These are phyloP conservation scores for Coemansia erecta DNA, from an alignment of 192 early-diverging fungal genomes.

Conservation along the genomic window DNA sequence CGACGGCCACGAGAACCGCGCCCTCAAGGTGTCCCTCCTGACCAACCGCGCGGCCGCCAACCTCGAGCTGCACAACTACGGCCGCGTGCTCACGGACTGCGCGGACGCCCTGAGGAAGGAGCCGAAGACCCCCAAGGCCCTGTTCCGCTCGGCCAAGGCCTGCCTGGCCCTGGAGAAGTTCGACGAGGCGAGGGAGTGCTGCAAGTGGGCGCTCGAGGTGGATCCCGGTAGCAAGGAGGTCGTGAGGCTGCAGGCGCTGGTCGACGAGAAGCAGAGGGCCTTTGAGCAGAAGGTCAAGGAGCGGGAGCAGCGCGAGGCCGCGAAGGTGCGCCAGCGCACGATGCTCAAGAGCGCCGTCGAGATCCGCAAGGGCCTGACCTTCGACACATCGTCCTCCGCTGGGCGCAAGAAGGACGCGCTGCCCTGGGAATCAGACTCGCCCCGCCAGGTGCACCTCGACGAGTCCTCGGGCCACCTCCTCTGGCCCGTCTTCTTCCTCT, in stretches of 20 bases:
- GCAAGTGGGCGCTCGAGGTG: conserved; percentile 66
- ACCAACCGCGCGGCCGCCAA: conserved; percentile 92
- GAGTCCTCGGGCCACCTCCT: conserved; percentile 58
- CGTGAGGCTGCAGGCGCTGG: conserved; percentile 28
- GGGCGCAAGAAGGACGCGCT: conserved; percentile 5
- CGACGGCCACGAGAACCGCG: conserved; percentile 62
- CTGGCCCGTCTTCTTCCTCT: conserved; percentile 89
- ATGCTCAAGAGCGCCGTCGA: conserved; percentile 54
- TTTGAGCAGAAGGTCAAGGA: conserved; percentile 22
- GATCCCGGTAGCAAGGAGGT: conserved; percentile 63
- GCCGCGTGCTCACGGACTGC: conserved; percentile 87
- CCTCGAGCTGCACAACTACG: conserved; percentile 82
- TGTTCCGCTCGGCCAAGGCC: conserved; percentile 86
- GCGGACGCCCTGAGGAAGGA: conserved; percentile 72
- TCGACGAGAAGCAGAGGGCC: conserved; percentile 7
- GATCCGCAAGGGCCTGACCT: conserved; percentile 38
- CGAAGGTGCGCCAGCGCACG: conserved; percentile 50
- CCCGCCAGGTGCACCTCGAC: conserved; percentile 61
- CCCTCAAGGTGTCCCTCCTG: conserved; percentile 76
- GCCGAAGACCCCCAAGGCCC: conserved; percentile 85
- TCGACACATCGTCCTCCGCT: conserved; percentile 30
- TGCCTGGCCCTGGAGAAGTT: conserved; percentile 75
- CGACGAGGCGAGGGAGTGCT: conserved; percentile 84
- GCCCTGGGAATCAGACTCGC: conserved; percentile 44
- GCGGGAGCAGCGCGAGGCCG: conserved; percentile 33